These are phyloP conservation scores for Acanthamoeba triangularis DNA, from an alignment of 208 protist species.

Conservation along the genomic window DNA sequence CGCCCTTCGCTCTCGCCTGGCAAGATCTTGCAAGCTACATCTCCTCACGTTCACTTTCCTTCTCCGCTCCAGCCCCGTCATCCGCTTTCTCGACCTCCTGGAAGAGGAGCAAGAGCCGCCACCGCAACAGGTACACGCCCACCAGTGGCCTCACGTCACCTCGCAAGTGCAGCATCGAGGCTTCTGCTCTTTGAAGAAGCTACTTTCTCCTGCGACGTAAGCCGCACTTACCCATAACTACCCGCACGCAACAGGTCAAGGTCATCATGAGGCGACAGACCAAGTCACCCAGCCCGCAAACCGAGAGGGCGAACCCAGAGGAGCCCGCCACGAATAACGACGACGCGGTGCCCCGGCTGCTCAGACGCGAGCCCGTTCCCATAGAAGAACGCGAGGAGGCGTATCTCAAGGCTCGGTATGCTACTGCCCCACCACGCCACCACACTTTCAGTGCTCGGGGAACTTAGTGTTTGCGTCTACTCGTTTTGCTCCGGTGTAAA, in stretches of 20 bases:
- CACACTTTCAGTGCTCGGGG: no score
- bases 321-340: background rate
- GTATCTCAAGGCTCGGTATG: conserved; percentile 24
- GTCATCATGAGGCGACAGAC: conserved; percentile 31
- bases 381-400: conserved; percentile 52
- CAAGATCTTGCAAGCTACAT: no score
- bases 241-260: background rate
- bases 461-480: no score
- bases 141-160: no score
- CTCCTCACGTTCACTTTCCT: background rate
- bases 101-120: conserved; percentile 22
- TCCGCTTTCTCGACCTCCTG: conserved; percentile 25
- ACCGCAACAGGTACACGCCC: background rate
- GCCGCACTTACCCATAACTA: background rate
- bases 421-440: background rate
- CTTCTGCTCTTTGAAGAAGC: no score
- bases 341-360: conserved; percentile 9
- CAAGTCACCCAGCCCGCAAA: background rate
- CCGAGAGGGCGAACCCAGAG: background rate
- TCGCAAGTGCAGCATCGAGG: no score
- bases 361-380: background rate
- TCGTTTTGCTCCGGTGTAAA: background rate
- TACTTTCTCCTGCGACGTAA: no score
- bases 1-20: background rate
- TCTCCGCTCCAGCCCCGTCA: background rate